Percentiles rank a stretch among this genome's conserved stretches.
Evolutionary conservation across 2,329 filamentous ascomycete species (phyloP).

Genomic region (Coleophoma eucalyptorum): DNA sequence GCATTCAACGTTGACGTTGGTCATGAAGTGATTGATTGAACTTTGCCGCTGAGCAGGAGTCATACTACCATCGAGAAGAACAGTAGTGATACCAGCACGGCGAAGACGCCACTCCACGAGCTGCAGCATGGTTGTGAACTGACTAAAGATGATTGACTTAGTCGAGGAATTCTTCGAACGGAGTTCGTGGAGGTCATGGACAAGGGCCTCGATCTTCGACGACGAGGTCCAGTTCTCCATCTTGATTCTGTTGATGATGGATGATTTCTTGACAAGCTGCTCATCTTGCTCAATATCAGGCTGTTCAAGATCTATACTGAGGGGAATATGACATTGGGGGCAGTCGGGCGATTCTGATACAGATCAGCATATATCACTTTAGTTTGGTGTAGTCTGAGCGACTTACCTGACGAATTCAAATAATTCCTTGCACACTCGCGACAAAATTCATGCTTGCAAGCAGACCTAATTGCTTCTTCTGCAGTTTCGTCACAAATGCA

Average conservation of each 20-base stretch:
- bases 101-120: constrained; percentile 95
- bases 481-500: constrained; percentile 95
- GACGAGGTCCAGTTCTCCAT: constrained; percentile 99
- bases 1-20: constrained; percentile 86
- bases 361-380: too few species aligned
- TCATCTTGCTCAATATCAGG: constrained; percentile 94
- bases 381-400: constrained; percentile 4
- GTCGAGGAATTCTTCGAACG: constrained; percentile 89
- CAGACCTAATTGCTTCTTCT: constrained; percentile 88
- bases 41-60: constrained; percentile 88
- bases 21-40: constrained; percentile 96
- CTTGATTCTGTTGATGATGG: constrained; percentile 97
- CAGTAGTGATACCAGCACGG: constrained; percentile 94
- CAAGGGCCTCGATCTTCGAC: constrained; percentile 94
- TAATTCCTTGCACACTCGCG: constrained; percentile 78
- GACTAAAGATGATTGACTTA: constrained; percentile 96
- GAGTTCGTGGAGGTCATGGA: constrained; percentile 89
- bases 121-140: constrained; percentile 96
- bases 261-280: constrained; percentile 82
- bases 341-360: constrained; percentile 60
- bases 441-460: constrained; percentile 91
- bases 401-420: constrained; percentile 70
- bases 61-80: constrained; percentile 98
- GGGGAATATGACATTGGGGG: constrained; percentile 84
- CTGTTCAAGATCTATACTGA: constrained; percentile 91